These are phyloP conservation scores for Pyrenochaeta sp. DNA, from an alignment of 2,329 filamentous ascomycete genomes.

Conservation along the genomic window DNA sequence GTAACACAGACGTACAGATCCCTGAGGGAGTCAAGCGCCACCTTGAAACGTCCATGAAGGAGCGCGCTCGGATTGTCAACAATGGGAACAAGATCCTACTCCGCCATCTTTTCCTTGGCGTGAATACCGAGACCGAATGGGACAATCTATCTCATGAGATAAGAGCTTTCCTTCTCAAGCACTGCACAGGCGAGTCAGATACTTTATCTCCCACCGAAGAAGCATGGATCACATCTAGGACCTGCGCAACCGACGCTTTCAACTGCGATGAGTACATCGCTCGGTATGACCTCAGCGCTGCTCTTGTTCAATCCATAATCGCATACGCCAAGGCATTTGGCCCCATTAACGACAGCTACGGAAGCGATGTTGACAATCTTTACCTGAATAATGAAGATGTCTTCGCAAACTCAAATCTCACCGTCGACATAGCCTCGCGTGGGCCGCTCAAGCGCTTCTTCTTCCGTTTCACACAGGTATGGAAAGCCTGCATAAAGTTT, in stretches of 20 bases:
- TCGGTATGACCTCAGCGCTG: conserved; percentile 55
- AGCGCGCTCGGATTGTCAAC: conserved; percentile 4
- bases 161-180: conserved; percentile 51
- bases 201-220: conserved; percentile 1
- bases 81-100: conserved; percentile 51
- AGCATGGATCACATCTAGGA: conserved; percentile 51
- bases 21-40: neutral
- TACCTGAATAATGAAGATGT: conserved; percentile 42
- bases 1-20: neutral
- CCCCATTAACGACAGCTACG: conserved; percentile 45
- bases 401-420: conserved; percentile 7
- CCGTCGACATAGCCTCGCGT: neutral
- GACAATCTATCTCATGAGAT: conserved; percentile 55
- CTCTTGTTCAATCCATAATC: conserved; percentile 22
- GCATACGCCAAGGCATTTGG: conserved; percentile 15
- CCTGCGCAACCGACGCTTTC: conserved; percentile 33
- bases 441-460: conserved; percentile 38
- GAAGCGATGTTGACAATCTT: conserved; percentile 46
- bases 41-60: neutral
- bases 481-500: conserved; percentile 57
- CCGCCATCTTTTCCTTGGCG: conserved; percentile 54
- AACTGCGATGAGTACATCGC: conserved; percentile 45
- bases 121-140: conserved; percentile 58
- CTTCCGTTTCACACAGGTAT: conserved; percentile 51
- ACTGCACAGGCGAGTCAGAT: conserved; percentile 32